These are phyloP conservation scores for Rosa lucieae DNA, from an alignment of 306 rosid genomes.

Conservation along the genomic window DNA sequence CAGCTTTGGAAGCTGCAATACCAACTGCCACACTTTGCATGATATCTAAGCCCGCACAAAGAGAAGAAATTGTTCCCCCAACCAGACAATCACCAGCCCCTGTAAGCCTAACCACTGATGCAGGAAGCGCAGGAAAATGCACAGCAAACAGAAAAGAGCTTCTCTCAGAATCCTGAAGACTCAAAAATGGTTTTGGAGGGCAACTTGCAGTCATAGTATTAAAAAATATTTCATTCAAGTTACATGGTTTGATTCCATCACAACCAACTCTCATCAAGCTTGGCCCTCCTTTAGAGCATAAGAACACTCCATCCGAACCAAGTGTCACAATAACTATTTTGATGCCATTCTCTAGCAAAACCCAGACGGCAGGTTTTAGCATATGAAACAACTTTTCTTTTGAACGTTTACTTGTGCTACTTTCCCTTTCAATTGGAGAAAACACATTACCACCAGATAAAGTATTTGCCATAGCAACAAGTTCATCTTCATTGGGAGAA, in stretches of 20 bases:
- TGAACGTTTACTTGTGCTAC: slow-evolving; percentile 34
- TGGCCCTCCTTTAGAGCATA: slow-evolving; percentile 66
- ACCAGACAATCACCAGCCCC: slow-evolving; percentile 98
- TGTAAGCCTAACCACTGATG: slow-evolving; percentile 74
- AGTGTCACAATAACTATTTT: slow-evolving; percentile 69
- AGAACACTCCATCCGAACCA: slow-evolving; percentile 68
- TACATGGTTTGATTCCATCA: slow-evolving; percentile 25
- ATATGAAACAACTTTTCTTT: slow-evolving; percentile 48
- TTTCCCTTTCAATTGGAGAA: slow-evolving; percentile 40
- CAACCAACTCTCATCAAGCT: slow-evolving; percentile 34
- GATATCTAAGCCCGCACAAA: slow-evolving; percentile 76
- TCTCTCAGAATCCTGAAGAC: slow-evolving; percentile 34
- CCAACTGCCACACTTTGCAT: slow-evolving; percentile 85
- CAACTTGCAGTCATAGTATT: slow-evolving; percentile 39
- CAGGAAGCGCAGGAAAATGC: slow-evolving; percentile 80
- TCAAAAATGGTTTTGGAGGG: slow-evolving; percentile 41
- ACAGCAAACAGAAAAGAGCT: slow-evolving; percentile 57
- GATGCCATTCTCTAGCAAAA: slow-evolving; percentile 75
- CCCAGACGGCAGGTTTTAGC: slow-evolving; percentile 70
- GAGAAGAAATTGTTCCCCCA: slow-evolving; percentile 69
- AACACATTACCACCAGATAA: slow-evolving; percentile 53
- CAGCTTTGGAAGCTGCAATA: slow-evolving; percentile 79
- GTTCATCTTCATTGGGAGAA: slow-evolving; percentile 91
- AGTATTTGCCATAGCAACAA: slow-evolving; percentile 77
- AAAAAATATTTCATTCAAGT: slow-evolving; percentile 39